Evolutionary conservation across 1,284 basidiomycete genomes (phyloP).

Genomic region (Grifola frondosa): DNA sequence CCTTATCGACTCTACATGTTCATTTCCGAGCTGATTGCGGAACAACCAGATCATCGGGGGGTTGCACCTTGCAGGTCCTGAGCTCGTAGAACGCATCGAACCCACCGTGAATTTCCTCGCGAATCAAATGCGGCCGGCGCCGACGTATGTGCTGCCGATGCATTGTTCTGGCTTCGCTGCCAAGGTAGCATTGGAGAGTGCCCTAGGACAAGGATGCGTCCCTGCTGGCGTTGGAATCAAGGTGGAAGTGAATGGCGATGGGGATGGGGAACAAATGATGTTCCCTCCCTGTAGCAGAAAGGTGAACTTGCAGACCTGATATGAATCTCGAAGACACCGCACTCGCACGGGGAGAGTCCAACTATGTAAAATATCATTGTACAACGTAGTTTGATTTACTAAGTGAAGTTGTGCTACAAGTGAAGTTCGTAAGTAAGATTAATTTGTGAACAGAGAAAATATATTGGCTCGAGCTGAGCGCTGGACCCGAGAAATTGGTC

Average conservation of each 20-base stretch:
- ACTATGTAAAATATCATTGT: too few species aligned
- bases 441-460: too few species aligned
- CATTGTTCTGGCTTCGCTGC: slow-evolving; percentile 79
- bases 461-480: too few species aligned
- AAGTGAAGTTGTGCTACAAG: too few species aligned
- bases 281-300: slow-evolving; percentile 30
- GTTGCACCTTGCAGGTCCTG: slow-evolving; percentile 71
- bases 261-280: slow-evolving; percentile 38
- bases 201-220: slow-evolving; percentile 71
- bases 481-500: too few species aligned
- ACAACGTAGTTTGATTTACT: too few species aligned
- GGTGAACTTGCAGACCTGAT: too few species aligned
- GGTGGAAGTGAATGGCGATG: slow-evolving; percentile 50
- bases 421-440: too few species aligned
- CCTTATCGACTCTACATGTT: background rate
- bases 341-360: too few species aligned
- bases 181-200: slow-evolving; percentile 66
- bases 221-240: slow-evolving; percentile 73
- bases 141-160: slow-evolving; percentile 75
- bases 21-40: slow-evolving; percentile 4
- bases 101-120: slow-evolving; percentile 74
- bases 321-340: too few species aligned
- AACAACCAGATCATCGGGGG: slow-evolving; percentile 67
- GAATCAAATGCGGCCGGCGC: slow-evolving; percentile 55
- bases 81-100: slow-evolving; percentile 59